These are phyloP conservation scores for Seiridium unicorne DNA, from an alignment of 2,329 filamentous ascomycete genomes.

Conservation along the genomic window DNA sequence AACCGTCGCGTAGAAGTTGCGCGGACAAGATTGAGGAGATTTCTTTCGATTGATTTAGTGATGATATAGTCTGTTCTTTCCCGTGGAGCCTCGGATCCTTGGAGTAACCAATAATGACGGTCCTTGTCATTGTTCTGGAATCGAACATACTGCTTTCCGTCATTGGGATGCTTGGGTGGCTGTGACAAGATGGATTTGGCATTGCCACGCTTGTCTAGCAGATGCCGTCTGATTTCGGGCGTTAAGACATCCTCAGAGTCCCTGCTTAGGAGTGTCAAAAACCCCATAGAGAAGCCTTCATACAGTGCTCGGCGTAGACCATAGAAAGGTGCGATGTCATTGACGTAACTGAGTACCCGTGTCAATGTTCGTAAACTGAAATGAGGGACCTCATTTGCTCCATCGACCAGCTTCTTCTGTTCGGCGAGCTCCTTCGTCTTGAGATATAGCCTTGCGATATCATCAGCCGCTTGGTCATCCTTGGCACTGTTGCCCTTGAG, in stretches of 20 bases:
- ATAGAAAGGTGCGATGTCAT: conserved; percentile 79
- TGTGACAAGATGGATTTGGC: conserved; percentile 73
- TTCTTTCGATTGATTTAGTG: conserved; percentile 91
- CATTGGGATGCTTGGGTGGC: conserved; percentile 72
- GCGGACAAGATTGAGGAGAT: conserved; percentile 89
- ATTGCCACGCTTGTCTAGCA: conserved; percentile 71
- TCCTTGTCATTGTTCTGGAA: conserved; percentile 65
- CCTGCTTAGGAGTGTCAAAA: conserved; percentile 82
- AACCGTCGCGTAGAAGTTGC: conserved; percentile 90
- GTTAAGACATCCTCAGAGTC: conserved; percentile 77
- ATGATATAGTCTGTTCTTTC: conserved; percentile 91
- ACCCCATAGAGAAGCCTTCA: conserved; percentile 98
- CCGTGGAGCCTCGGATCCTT: conserved; percentile 65
- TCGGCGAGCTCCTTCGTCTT: conserved; percentile 80
- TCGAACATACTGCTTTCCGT: conserved; percentile 75
- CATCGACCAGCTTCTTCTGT: conserved; percentile 85
- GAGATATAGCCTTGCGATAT: conserved; percentile 84
- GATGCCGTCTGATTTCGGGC: conserved; percentile 76
- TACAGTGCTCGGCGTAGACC: conserved; percentile 82
- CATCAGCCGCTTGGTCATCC: conserved; percentile 71
- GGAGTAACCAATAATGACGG: conserved; percentile 85
- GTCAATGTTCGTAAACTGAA: conserved; percentile 96
- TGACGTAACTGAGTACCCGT: conserved; percentile 83
- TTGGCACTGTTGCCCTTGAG: conserved; percentile 69
- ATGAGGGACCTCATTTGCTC: conserved; percentile 92